These are phyloP conservation scores for Aethionema arabicum DNA, from an alignment of 345 rosid species.

Conservation along the genomic window DNA sequence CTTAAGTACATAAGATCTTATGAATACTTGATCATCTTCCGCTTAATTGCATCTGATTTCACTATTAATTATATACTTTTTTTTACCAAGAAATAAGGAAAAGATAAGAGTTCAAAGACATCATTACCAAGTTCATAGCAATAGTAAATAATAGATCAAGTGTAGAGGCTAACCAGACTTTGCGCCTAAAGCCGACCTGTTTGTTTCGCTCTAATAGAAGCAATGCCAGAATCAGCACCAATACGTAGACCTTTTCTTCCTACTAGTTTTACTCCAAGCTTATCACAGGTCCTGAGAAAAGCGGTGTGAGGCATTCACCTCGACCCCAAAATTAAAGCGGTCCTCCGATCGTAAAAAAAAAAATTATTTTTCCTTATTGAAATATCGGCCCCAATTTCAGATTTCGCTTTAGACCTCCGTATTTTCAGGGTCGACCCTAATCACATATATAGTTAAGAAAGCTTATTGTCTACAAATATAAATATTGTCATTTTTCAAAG, in stretches of 20 bases:
- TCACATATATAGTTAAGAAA: too few species aligned
- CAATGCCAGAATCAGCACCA: slow-evolving; percentile 75
- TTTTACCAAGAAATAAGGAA: slow-evolving; percentile 9
- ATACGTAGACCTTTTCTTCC: slow-evolving; percentile 94
- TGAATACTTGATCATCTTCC: slow-evolving; percentile 64
- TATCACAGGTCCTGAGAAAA: too few species aligned
- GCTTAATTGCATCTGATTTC: slow-evolving; percentile 63
- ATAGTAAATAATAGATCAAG: background rate
- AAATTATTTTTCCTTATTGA: too few species aligned
- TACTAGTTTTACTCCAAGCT: slow-evolving; percentile 79
- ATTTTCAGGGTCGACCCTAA: too few species aligned
- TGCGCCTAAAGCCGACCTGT: slow-evolving; percentile 46
- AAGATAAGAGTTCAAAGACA: background rate
- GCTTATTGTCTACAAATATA: too few species aligned
- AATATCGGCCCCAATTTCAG: too few species aligned
- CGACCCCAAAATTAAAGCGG: too few species aligned
- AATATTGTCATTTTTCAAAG: too few species aligned
- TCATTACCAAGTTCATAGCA: slow-evolving; percentile 18
- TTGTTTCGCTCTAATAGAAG: slow-evolving; percentile 90
- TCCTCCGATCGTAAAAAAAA: too few species aligned
- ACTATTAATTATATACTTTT: slow-evolving; percentile 60
- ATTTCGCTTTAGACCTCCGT: too few species aligned
- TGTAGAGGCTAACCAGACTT: slow-evolving; percentile 50
- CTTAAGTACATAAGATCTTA: slow-evolving; percentile 10
- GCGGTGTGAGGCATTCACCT: too few species aligned